Base-by-base conservation (phyloP, 2,329 filamentous ascomycete genomes). In the Dactylellina sp. region DNA sequence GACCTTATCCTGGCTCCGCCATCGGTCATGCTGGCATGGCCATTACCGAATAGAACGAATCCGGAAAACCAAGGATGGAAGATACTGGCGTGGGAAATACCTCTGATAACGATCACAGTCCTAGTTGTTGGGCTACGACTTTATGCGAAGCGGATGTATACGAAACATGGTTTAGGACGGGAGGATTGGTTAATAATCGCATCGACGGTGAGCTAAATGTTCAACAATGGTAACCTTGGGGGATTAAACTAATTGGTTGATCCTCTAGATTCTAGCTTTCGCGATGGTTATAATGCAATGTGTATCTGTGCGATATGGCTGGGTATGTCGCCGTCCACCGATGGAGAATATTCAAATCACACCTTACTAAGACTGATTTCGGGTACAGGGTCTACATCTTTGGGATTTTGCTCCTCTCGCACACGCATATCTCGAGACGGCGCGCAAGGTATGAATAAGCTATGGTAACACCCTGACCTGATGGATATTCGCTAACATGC, bases 21-120 rank as follows among this genome's bases (percentile, higher is more conserved):
- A 9, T 49, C 52, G 71, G 71, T 75, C 63, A 56, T 75, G 63
- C 61, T 57, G 61, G 63, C 61, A 59, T 75, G 71, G 71, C 71
- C 71, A 14, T 25, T 25, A 47, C 46, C 71, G 42, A 75, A 75
- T 39, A 49, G 32, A 52, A 56, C n/a, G 61, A 63, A 75, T 39
- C 71, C 71, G 37, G 62, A 66, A 28, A 68, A 49, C 39, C 61
- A 68, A 18, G 71, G 60, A 20, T 66, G 56, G 62, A 66, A 62
- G 24, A 44, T 75, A 44, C 9, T 75, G 14, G 71, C 71, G 16
- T 65, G 59, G 56, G 71, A 75, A 22, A 68, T 68, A 57, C 71
- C 71, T 24, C 47, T 75, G n/a, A 56, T 75, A 20, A 57, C 47
- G 2, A 14, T 59, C 22, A 75, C 71, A 9, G 39, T 75, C 12